phyloP scores from a whole-genome alignment of 108 stramenopile species.

The Cylindrotheca closterium region DNA sequence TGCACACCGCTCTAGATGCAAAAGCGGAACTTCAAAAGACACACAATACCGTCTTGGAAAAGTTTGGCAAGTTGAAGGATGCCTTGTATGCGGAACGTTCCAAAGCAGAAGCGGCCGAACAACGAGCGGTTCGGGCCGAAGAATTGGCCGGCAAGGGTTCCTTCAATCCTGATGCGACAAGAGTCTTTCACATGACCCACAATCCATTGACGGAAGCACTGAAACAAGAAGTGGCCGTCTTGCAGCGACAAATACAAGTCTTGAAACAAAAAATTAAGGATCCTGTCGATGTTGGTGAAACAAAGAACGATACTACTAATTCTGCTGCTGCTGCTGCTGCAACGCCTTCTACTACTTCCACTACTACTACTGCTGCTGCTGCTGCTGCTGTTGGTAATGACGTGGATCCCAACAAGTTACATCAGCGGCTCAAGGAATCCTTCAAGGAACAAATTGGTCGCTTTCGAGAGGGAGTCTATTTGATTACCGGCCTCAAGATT shows the following conservation, averaged over 20 bases:
- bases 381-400: conserved; percentile 13
- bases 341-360: neutral
- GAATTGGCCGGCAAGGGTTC: conserved; percentile 85
- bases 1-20: conserved; percentile 13
- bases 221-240: conserved; percentile 55
- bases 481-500: conserved; percentile 91
- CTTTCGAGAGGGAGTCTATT: conserved; percentile 92
- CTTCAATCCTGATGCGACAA: conserved; percentile 71
- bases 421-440: conserved; percentile 86
- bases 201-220: conserved; percentile 77
- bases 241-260: conserved; percentile 56
- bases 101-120: conserved; percentile 72
- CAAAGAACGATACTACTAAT: neutral
- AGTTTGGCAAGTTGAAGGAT: conserved; percentile 73
- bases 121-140: conserved; percentile 66
- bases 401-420: conserved; percentile 83
- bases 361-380: too few relatives aligned
- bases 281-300: conserved; percentile 11
- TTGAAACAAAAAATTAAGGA: too few relatives aligned
- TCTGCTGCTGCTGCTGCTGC: neutral
- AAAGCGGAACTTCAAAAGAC: conserved; percentile 47
- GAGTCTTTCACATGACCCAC: conserved; percentile 71
- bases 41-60: conserved; percentile 69
- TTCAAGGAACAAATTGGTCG: conserved; percentile 90
- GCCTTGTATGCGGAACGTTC: conserved; percentile 70